Percentiles rank a stretch among this genome's conserved stretches.
Conservation (phyloP, 345 rosid species). For the Eucalyptus paniculata region DNA sequence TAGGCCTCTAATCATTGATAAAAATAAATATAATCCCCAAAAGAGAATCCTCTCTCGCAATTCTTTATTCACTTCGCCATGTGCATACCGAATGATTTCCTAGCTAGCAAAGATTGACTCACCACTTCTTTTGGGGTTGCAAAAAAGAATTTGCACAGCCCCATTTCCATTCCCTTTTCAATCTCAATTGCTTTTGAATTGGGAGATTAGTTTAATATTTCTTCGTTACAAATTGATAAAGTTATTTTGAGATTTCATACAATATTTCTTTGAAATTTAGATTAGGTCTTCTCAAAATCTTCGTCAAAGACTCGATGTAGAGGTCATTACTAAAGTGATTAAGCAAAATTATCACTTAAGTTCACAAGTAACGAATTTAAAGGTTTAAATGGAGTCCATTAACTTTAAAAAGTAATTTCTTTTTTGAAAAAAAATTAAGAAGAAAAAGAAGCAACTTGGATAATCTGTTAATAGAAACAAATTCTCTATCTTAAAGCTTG, state of each 20-base stretch:
- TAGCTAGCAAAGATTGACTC: not conserved
- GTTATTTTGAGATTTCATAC: not conserved
- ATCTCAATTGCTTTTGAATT: not conserved
- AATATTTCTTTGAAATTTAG: not conserved
- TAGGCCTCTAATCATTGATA: conserved; percentile 21
- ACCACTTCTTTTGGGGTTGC: not conserved
- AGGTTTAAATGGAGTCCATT: not conserved
- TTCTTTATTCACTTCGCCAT: not conserved
- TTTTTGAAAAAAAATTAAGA: not conserved
- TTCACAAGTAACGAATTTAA: not conserved
- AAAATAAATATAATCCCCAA: not conserved
- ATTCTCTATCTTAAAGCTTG: not conserved
- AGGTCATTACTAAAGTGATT: not conserved
- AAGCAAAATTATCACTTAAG: not conserved
- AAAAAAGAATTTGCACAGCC: not conserved
- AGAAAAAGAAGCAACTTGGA: not conserved
- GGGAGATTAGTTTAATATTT: not conserved
- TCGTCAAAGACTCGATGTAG: not conserved
- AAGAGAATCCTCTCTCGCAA: not conserved
- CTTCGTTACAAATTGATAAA: not conserved
- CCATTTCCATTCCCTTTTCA: not conserved
- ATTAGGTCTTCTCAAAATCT: not conserved
- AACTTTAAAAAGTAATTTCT: not conserved
- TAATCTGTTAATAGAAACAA: not conserved
- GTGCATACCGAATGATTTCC: not conserved